phyloP scores from a whole-genome alignment of 371 early-diverging fungal species.

The Coemansia sp. region DNA sequence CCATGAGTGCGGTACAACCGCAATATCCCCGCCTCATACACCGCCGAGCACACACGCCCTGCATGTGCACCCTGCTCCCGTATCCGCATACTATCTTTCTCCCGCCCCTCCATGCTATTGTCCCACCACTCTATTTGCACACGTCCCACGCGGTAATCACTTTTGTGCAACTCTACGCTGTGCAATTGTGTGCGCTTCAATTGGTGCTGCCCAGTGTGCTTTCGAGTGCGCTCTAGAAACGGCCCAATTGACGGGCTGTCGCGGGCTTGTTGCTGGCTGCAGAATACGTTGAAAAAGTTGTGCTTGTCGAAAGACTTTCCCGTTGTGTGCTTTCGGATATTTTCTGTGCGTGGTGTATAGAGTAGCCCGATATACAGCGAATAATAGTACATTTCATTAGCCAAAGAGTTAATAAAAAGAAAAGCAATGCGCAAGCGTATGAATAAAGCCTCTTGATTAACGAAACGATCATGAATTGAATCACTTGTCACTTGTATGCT shows the following conservation, averaged over 20 bases:
- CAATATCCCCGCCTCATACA: conserved; percentile 60
- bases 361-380: conserved; percentile 30
- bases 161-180: not conserved
- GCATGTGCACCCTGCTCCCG: conserved; percentile 20
- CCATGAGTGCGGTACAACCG: conserved; percentile 62
- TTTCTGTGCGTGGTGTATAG: not conserved
- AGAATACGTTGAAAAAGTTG: conserved; percentile 1
- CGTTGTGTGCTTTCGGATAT: not conserved
- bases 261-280: conserved; percentile 1
- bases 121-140: conserved; percentile 36
- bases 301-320: conserved; percentile 4
- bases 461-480: not conserved
- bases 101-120: not conserved
- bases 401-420: not conserved
- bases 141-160: conserved; percentile 30
- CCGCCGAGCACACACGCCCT: conserved; percentile 1
- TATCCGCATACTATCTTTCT: not conserved
- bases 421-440: not conserved
- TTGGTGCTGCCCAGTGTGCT: not conserved
- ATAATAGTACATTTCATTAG: conserved; percentile 18
- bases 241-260: not conserved
- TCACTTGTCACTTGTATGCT: not conserved
- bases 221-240: not conserved
- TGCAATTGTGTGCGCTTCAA: not conserved
- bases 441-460: not conserved